These are phyloP conservation scores for Fusarium sp. DNA, from an alignment of 2,329 filamentous ascomycete species.

Conservation along the genomic window DNA sequence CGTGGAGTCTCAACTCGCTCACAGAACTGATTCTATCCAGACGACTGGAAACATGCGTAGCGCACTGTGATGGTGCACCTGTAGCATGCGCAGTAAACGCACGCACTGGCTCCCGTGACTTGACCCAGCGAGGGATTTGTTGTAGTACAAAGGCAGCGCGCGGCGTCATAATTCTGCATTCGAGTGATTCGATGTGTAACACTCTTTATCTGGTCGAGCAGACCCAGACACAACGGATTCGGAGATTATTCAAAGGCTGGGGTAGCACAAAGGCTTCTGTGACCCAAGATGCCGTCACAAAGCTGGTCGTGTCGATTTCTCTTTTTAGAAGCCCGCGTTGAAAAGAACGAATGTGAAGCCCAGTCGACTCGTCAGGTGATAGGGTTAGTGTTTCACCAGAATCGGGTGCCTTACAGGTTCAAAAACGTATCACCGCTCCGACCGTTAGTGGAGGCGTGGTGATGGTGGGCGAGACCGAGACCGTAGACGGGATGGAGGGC, in stretches of 20 bases:
- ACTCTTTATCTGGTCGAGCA: conserved; percentile 1
- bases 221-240: conserved; percentile 14
- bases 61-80: background rate
- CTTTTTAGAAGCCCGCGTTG: conserved; percentile 16
- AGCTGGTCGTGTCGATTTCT: conserved; percentile 15
- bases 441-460: conserved; percentile 6
- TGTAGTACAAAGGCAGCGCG: conserved; percentile 3
- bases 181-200: conserved; percentile 11
- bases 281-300: conserved; percentile 20
- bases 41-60: conserved; percentile 5
- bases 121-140: background rate
- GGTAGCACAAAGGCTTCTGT: conserved; percentile 23
- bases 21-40: conserved; percentile 23
- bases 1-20: conserved; percentile 32
- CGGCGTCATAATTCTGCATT: conserved; percentile 7
- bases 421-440: background rate
- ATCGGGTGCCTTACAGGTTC: conserved; percentile 40
- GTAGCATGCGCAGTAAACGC: conserved; percentile 8
- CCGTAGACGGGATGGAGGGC: background rate
- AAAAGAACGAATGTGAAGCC: conserved; percentile 28
- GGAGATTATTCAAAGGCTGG: conserved; percentile 36
- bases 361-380: conserved; percentile 21
- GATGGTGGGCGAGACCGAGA: conserved; percentile 6
- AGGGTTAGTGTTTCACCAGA: conserved; percentile 27
- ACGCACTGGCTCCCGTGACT: conserved; percentile 13